phyloP scores from a whole-genome alignment of 352 stramenopile species.

The Proteromonas lacertae region DNA sequence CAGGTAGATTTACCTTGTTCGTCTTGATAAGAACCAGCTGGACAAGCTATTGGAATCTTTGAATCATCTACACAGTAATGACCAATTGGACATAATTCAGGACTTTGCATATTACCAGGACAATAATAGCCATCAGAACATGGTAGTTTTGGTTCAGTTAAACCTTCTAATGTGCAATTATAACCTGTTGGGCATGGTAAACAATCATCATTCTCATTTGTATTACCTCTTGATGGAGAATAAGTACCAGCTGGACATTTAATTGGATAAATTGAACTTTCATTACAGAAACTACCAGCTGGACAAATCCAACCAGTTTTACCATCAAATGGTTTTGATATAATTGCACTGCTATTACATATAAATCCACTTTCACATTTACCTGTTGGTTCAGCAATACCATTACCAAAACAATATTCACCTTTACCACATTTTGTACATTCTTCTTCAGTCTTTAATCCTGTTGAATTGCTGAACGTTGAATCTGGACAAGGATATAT shows the following conservation, averaged over 20 bases:
- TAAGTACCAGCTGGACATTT: conserved; percentile 17
- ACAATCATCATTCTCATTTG: conserved; percentile 13
- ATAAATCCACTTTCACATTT: conserved; percentile 52
- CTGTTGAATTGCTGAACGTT: conserved; percentile 12
- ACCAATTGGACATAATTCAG: conserved; percentile 15
- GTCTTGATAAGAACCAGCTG: conserved; percentile 12
- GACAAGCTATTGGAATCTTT: conserved; percentile 7
- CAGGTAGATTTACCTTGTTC: conserved; percentile 6
- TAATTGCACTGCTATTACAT: conserved; percentile 32
- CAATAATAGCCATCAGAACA: conserved; percentile 53
- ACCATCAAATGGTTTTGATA: conserved; percentile 16
- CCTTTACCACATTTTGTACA: conserved; percentile 35
- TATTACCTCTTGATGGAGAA: conserved; percentile 23
- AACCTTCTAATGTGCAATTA: conserved; percentile 10
- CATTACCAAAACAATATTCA: conserved; percentile 31
- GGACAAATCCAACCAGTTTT: conserved; percentile 9
- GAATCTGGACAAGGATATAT: conserved; percentile 12
- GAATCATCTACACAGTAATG: conserved; percentile 19
- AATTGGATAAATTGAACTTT: conserved; percentile 6
- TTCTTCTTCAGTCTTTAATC: conserved; percentile 18
- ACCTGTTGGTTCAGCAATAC: conserved; percentile 16
- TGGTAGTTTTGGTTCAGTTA: conserved; percentile 16
- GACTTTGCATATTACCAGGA: conserved; percentile 5
- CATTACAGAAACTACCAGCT: conserved; percentile 6
- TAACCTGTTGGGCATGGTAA: conserved; percentile 8